These are phyloP conservation scores for Protomyces pachydermus DNA, from an alignment of 1,139 yeast species.

Conservation along the genomic window DNA sequence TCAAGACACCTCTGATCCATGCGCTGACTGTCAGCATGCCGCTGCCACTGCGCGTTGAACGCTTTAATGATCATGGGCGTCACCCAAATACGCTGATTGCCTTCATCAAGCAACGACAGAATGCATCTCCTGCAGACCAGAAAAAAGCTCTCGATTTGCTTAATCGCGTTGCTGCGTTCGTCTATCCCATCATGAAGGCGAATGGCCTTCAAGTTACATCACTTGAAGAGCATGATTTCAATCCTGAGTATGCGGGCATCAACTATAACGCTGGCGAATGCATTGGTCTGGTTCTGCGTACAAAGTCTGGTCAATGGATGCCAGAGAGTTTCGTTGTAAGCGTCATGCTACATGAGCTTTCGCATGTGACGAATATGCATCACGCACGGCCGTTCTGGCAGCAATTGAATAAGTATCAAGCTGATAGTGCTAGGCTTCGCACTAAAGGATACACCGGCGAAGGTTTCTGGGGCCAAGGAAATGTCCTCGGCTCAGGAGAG, in stretches of 20 bases:
- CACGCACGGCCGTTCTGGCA: constrained; percentile 21
- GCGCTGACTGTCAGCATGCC: not conserved
- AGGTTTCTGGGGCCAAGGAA: constrained; percentile 22
- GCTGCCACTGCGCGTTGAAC: constrained; percentile 50
- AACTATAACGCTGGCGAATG: constrained; percentile 34
- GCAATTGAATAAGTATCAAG: constrained; percentile 2
- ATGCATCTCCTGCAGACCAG: constrained; percentile 29
- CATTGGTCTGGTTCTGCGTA: constrained; percentile 32
- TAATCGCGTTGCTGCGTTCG: constrained; percentile 34
- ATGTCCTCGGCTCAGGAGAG: constrained; percentile 1
- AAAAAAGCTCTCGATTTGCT: constrained; percentile 18
- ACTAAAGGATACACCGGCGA: constrained; percentile 20
- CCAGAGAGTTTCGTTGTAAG: constrained; percentile 32
- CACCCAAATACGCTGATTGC: constrained; percentile 28
- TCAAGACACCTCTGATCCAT: too few species aligned
- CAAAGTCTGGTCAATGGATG: constrained; percentile 29
- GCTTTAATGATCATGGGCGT: constrained; percentile 28
- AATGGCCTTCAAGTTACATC: constrained; percentile 32
- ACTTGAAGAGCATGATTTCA: constrained; percentile 32
- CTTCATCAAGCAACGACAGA: constrained; percentile 31
- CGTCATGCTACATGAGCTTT: constrained; percentile 34
- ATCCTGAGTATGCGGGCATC: constrained; percentile 32
- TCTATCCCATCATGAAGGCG: constrained; percentile 33
- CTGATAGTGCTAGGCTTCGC: constrained; percentile 4
- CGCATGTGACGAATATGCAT: constrained; percentile 29